A percentile compares a stretch with the other conserved stretches of the same genome.
phyloP scores from a whole-genome alignment of 371 early-diverging fungal species.

The Funneliformis caledonium region DNA sequence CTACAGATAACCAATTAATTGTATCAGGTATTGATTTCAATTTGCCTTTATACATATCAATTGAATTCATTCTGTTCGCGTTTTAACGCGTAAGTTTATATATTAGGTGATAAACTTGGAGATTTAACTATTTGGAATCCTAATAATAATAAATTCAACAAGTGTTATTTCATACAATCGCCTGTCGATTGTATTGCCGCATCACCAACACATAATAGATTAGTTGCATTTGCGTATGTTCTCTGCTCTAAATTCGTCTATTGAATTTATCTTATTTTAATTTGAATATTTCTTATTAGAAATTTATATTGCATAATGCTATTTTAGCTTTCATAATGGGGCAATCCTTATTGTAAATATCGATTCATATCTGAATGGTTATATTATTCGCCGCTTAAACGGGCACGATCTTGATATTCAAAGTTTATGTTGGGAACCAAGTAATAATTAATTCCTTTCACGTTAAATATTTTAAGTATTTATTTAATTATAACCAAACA shows the following conservation, averaged over 20 bases:
- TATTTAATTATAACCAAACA: no score
- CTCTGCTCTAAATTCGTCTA: not conserved
- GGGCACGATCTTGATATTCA: constrained; percentile 40
- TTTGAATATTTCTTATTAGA: not conserved
- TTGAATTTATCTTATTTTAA: not conserved
- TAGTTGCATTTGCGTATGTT: constrained; percentile 30
- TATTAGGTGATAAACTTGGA: constrained; percentile 36
- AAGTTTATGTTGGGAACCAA: constrained; percentile 34
- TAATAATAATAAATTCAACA: constrained; percentile 14
- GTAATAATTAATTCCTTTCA: not conserved
- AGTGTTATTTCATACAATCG: constrained; percentile 18
- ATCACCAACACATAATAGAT: constrained; percentile 17
- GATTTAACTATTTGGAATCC: constrained; percentile 33
- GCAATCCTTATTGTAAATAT: constrained; percentile 22
- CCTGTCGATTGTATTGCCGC: constrained; percentile 23
- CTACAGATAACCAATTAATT: constrained; percentile 11
- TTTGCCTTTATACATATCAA: not conserved
- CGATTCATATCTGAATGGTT: constrained; percentile 2
- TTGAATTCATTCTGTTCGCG: not conserved
- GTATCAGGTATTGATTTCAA: constrained; percentile 17
- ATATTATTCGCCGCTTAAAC: constrained; percentile 15
- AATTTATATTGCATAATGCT: not conserved
- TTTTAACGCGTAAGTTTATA: not conserved
- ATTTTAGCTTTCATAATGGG: constrained; percentile 35
- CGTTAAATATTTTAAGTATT: not conserved